Evolutionary conservation across 2,329 filamentous ascomycete species (phyloP).

Genomic region (Fusarium burgessii): DNA sequence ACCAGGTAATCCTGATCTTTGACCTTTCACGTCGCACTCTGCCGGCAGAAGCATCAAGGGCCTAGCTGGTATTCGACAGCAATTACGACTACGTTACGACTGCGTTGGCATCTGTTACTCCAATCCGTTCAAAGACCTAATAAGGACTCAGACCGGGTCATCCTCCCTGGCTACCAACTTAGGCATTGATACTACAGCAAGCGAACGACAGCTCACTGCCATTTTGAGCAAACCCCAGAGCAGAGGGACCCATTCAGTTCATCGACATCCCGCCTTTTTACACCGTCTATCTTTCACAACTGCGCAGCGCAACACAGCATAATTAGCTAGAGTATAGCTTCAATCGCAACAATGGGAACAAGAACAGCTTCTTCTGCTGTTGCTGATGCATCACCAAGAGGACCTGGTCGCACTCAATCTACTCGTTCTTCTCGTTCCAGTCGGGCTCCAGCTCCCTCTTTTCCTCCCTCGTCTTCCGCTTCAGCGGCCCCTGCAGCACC

Average conservation of each 20-base stretch:
- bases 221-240: conserved; percentile 30
- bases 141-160: conserved; percentile 6
- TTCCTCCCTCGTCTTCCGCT: conserved; percentile 32
- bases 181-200: conserved; percentile 24
- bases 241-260: conserved; percentile 28
- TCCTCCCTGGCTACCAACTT: conserved; percentile 23
- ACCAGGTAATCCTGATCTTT: conserved; percentile 19
- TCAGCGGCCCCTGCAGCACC: conserved; percentile 36
- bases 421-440: conserved; percentile 49
- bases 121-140: conserved; percentile 10
- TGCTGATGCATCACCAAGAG: conserved; percentile 43
- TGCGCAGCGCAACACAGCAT: conserved; percentile 10
- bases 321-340: neutral
- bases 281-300: conserved; percentile 26
- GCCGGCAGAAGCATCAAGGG: conserved; percentile 17
- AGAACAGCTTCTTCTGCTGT: conserved; percentile 41
- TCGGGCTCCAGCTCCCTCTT: conserved; percentile 37
- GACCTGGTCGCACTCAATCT: conserved; percentile 53
- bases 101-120: conserved; percentile 23
- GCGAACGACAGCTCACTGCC: conserved; percentile 33
- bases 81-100: conserved; percentile 21
- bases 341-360: conserved; percentile 37
- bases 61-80: conserved; percentile 5
- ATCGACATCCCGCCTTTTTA: conserved; percentile 27
- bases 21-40: conserved; percentile 11